Percentiles rank a stretch among this genome's conserved stretches.
Conservation (phyloP, 768 basidiomycete genomes). For the Leccinum imitatum region DNA sequence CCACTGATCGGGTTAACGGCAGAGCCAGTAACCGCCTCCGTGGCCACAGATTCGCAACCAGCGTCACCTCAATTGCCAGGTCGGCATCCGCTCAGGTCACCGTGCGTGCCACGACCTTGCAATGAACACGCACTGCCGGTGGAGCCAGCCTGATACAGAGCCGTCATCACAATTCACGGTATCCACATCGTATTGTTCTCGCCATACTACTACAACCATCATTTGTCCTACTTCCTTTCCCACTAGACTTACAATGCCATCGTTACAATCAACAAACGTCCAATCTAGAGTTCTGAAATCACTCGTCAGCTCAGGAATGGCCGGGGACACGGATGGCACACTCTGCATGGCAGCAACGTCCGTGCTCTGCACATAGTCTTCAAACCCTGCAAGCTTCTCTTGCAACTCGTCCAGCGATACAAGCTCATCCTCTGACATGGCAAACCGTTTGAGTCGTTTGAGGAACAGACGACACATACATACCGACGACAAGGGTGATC, state of each 20-base stretch:
- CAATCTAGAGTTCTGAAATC: slow-evolving; percentile 24
- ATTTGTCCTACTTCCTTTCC: slow-evolving; percentile 5
- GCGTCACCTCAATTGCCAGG: background rate
- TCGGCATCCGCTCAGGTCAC: slow-evolving; percentile 18
- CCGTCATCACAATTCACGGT: slow-evolving; percentile 1
- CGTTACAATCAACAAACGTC: background rate
- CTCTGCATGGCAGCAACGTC: slow-evolving; percentile 96
- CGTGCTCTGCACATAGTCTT: slow-evolving; percentile 87
- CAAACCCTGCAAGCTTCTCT: slow-evolving; percentile 82
- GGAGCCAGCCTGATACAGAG: background rate
- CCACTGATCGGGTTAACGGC: slow-evolving; percentile 21
- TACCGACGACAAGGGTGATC: slow-evolving; percentile 59
- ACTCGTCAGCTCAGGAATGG: slow-evolving; percentile 3
- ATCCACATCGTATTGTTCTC: slow-evolving; percentile 6
- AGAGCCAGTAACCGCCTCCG: slow-evolving; percentile 1
- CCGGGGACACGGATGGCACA: slow-evolving; percentile 28
- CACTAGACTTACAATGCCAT: slow-evolving; percentile 9
- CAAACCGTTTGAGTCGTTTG: background rate
- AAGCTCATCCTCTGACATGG: slow-evolving; percentile 82
- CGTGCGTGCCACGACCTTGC: slow-evolving; percentile 4
- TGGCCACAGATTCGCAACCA: slow-evolving; percentile 7
- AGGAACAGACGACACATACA: slow-evolving; percentile 17
- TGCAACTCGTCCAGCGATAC: slow-evolving; percentile 92
- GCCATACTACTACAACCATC: slow-evolving; percentile 11
- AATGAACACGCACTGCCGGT: background rate